Percentiles rank a stretch among this genome's conserved stretches.
These are phyloP conservation scores for Coffea canephora DNA, from an alignment of 257 asterid species.

Conservation along the genomic window DNA sequence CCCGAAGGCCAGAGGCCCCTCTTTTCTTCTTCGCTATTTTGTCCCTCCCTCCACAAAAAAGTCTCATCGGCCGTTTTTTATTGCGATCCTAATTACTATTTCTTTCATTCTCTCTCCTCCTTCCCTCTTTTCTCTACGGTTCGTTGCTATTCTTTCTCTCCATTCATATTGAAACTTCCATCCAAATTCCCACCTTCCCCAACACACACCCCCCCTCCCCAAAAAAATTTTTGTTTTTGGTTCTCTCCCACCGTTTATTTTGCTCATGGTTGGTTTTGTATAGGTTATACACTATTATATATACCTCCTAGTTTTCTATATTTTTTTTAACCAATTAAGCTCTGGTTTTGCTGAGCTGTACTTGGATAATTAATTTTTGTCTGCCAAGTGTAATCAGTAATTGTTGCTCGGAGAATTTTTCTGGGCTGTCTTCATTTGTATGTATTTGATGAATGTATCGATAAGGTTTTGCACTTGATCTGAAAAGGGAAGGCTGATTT, in stretches of 20 bases:
- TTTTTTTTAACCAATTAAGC: slow-evolving; percentile 22
- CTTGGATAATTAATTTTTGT: slow-evolving; percentile 9
- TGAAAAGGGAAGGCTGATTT: neutral
- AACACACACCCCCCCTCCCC: too few species aligned
- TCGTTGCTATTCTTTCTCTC: slow-evolving; percentile 31
- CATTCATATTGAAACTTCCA: slow-evolving; percentile 3
- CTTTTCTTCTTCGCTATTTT: neutral
- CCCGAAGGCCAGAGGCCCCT: neutral
- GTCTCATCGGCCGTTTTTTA: slow-evolving; percentile 31
- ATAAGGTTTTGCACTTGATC: slow-evolving; percentile 12
- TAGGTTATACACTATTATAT: neutral
- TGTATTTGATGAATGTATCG: neutral
- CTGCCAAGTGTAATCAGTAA: neutral
- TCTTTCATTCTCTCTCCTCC: slow-evolving; percentile 7
- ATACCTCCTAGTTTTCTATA: slow-evolving; percentile 11
- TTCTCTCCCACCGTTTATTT: slow-evolving; percentile 1
- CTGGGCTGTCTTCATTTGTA: neutral
- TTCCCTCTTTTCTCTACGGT: slow-evolving; percentile 10
- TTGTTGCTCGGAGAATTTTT: neutral
- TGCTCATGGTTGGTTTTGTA: slow-evolving; percentile 16
- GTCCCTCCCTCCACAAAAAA: neutral
- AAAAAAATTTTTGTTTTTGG: too few species aligned
- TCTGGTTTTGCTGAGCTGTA: slow-evolving; percentile 18
- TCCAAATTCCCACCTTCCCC: neutral
- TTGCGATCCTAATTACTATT: slow-evolving; percentile 38